Percentiles rank a stretch among this genome's conserved stretches.
Evolutionary conservation across 176 grass and related monocot species (phyloP).

Genomic region (Dendrocalamus sinicus): DNA sequence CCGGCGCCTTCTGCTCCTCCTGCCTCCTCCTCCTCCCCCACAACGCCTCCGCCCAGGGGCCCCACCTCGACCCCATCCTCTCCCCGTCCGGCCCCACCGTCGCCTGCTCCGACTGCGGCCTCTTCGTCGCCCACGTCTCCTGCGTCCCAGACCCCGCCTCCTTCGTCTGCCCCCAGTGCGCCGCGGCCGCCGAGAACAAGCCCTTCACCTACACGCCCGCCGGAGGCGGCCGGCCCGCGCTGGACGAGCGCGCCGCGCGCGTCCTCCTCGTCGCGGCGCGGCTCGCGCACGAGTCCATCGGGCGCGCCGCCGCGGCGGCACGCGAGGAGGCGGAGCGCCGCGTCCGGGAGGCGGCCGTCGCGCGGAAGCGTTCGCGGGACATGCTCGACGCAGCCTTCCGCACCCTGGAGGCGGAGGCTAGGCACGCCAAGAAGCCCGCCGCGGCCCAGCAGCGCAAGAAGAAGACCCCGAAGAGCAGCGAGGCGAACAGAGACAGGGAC

Average conservation of each 20-base stretch:
- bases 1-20: constrained; percentile 67
- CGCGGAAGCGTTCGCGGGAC: constrained; percentile 67
- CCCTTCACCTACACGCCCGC: constrained; percentile 46
- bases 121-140: constrained; percentile 62
- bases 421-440: constrained; percentile 6
- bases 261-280: constrained; percentile 76
- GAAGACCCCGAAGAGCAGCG: constrained; percentile 46
- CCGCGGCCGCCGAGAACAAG: constrained; percentile 31
- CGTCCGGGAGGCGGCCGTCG: constrained; percentile 62
- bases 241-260: constrained; percentile 49
- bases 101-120: constrained; percentile 66
- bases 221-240: not conserved
- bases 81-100: constrained; percentile 42
- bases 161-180: constrained; percentile 62
- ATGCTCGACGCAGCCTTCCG: constrained; percentile 63
- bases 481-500: constrained; percentile 49
- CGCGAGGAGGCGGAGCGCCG: constrained; percentile 63
- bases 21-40: constrained; percentile 71
- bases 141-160: constrained; percentile 49
- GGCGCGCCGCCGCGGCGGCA: constrained; percentile 52
- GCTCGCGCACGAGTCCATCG: constrained; percentile 62
- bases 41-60: not conserved
- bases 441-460: constrained; percentile 39
- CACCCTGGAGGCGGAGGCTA: constrained; percentile 54
- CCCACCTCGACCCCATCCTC: constrained; percentile 20